Base-by-base conservation (phyloP, 768 basidiomycete species). In the Collybia sp. region DNA sequence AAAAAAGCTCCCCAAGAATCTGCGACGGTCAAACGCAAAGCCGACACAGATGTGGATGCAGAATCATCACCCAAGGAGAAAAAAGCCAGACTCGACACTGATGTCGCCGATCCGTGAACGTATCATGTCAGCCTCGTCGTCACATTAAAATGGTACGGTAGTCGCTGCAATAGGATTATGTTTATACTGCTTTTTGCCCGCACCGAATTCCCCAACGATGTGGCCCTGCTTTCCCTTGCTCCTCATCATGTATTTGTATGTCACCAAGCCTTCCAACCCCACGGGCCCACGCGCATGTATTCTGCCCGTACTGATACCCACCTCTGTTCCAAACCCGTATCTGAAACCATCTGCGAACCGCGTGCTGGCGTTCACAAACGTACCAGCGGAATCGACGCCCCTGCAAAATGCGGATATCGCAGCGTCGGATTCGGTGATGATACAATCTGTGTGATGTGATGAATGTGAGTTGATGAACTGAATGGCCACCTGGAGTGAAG, bases 221-320 rank as follows among this genome's bases (percentile, higher is more conserved):
- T 96, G 93, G 9, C 94, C 96, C 42, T 66, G 71, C 38, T 71
- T 72, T 40, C 70, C 83, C 54, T 71, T 80, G 65, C 93, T 93
- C 65, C 78, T 72, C 68, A 98, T 66, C 72, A 93, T 82, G 65
- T 97, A 99, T 69, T 98, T 98, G 75, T 99, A 98, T 47, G 85
- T 96, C 34, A 93, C 88, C 52, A 96, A 71, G 1, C 93, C 93
- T 53, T 97, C 91, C 43, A 97, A 72, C 0, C 95, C 95, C 1
- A 98, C 95, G 0, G 96, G 96, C 2, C 96, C 96, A 35, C 95
- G 76, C 12, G 96, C 94, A 59, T 99, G 96, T 46, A 96, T 95
- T 59, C 89, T 83, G 1, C 95, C 94, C 0, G 96, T 99, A 62
- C 88, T 89, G 58, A 99, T 96, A 8, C 96, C 96, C 0, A 99